A percentile compares a stretch with the other conserved stretches of the same genome.
Evolutionary conservation across 495 filamentous ascomycete genomes (phyloP).

Genomic region (Hypoxylon cercidicola): DNA sequence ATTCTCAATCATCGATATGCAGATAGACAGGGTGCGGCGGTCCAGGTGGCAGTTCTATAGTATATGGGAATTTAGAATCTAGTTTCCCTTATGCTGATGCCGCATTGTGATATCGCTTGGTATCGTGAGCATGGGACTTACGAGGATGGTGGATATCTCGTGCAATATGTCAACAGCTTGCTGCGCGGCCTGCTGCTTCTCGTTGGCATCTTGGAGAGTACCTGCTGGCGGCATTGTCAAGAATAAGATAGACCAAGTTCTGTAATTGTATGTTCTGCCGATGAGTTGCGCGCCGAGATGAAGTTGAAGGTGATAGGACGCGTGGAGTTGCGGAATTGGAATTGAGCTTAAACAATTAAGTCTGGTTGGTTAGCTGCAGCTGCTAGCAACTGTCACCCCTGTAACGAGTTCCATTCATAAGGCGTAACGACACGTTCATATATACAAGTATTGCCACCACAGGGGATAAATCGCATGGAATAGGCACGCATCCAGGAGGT

Average conservation of each 20-base stretch:
- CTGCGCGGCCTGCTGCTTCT: conserved; percentile 89
- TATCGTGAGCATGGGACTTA: conserved; percentile 49
- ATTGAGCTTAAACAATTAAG: no score
- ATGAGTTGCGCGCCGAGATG: conserved; percentile 5
- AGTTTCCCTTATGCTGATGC: neutral
- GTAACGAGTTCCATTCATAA: neutral
- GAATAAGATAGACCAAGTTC: neutral
- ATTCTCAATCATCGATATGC: conserved; percentile 94
- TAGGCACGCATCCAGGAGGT: no score
- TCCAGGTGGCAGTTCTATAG: conserved; percentile 90
- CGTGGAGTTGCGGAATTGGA: conserved; percentile 20
- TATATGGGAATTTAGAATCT: neutral
- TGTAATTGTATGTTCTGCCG: conserved; percentile 5
- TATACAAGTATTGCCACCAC: neutral
- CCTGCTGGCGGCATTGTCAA: conserved; percentile 34
- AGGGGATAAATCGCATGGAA: no score
- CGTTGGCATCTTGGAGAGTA: conserved; percentile 58
- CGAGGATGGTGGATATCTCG: conserved; percentile 90
- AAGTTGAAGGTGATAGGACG: conserved; percentile 19
- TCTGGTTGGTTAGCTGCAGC: conserved; percentile 16
- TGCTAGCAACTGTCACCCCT: conserved; percentile 24
- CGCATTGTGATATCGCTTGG: neutral
- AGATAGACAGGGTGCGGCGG: conserved; percentile 87
- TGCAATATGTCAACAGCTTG: conserved; percentile 96
- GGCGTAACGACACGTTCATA: neutral